Percentiles rank a stretch among this genome's conserved stretches.
Conservation (phyloP, 495 filamentous ascomycete species). For the Xanthoparmelia taractica region DNA sequence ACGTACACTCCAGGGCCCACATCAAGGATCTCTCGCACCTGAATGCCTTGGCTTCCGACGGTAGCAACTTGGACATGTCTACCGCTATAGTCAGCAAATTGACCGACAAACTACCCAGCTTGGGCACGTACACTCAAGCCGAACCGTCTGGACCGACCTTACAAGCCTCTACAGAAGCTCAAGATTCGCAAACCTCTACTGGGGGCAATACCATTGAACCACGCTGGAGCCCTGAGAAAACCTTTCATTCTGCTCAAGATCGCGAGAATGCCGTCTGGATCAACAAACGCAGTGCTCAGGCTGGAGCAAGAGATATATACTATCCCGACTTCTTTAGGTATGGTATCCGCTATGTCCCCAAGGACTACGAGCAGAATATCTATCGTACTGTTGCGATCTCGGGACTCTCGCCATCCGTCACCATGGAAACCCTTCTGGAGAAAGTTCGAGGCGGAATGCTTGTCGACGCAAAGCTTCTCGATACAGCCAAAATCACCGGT, state of each 20-base stretch:
- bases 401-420: constrained; percentile 1
- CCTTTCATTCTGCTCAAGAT: neutral
- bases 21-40: no score
- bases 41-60: no score
- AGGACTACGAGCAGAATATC: neutral
- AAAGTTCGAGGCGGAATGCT: constrained; percentile 18
- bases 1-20: no score
- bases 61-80: no score
- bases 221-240: neutral
- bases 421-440: constrained; percentile 4
- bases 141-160: neutral
- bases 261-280: neutral
- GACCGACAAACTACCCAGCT: no score
- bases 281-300: neutral
- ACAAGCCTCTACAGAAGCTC: neutral
- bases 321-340: constrained; percentile 16
- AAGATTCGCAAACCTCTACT: no score
- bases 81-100: no score
- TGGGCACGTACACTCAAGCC: neutral
- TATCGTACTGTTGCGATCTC: constrained; percentile 20
- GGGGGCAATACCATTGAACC: neutral
- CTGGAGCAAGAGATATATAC: neutral
- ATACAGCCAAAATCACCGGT: constrained; percentile 13
- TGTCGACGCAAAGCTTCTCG: constrained; percentile 12
- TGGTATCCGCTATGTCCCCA: constrained; percentile 17